Evolutionary conservation across 2,329 filamentous ascomycete genomes (phyloP).

Genomic region (Rhinocladiella similis): DNA sequence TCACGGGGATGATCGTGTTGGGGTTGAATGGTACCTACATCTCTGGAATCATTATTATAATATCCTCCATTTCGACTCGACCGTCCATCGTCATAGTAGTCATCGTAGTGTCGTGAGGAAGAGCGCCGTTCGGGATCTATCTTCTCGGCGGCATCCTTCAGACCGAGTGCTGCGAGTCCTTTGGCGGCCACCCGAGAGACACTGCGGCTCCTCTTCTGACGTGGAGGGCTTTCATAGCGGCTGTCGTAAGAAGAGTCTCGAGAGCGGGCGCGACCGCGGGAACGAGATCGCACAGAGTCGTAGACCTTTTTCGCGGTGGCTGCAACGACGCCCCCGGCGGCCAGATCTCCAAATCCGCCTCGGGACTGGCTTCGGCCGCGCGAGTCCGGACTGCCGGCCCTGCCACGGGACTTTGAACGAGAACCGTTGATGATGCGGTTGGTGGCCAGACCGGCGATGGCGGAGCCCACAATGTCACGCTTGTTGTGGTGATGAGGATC

Average conservation of each 20-base stretch:
- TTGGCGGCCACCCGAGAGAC: conserved; percentile 46
- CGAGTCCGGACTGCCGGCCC: conserved; percentile 28
- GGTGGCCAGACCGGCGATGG: conserved; percentile 82
- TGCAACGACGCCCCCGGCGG: conserved; percentile 45
- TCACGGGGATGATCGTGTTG: conserved; percentile 26
- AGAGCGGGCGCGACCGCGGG: conserved; percentile 39
- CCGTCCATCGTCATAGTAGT: conserved; percentile 41
- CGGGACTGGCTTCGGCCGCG: conserved; percentile 45
- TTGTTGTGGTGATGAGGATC: conserved; percentile 72
- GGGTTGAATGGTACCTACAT: conserved; percentile 43
- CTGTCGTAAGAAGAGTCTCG: conserved; percentile 55
- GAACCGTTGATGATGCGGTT: conserved; percentile 84
- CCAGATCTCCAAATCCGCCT: conserved; percentile 43
- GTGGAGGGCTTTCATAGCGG: conserved; percentile 53
- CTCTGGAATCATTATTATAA: conserved; percentile 41
- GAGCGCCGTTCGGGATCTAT: conserved; percentile 33
- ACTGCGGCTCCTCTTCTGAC: conserved; percentile 47
- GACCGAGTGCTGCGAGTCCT: conserved; percentile 46
- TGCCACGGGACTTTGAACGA: conserved; percentile 61
- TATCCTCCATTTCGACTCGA: conserved; percentile 35
- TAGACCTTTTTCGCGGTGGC: conserved; percentile 50
- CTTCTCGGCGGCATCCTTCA: conserved; percentile 35
- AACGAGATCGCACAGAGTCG: conserved; percentile 45
- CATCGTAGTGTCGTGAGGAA: conserved; percentile 38
- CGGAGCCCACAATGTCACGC: conserved; percentile 79